Evolutionary conservation across 345 rosid genomes (phyloP).

Genomic region (Ricinus communis): DNA sequence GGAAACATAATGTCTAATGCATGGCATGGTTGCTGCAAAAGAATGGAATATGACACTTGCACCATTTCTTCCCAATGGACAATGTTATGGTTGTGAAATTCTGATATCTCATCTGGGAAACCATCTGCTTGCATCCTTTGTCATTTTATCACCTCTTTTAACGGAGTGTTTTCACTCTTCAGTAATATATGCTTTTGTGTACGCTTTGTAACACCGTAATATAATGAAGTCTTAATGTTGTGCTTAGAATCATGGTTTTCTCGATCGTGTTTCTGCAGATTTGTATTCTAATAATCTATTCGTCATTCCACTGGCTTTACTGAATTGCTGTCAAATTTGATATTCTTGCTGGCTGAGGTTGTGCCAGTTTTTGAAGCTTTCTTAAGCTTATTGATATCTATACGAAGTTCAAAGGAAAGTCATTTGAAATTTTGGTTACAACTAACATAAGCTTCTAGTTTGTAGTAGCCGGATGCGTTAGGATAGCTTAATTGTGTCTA

Average conservation of each 20-base stretch:
- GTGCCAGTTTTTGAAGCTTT: too few species aligned
- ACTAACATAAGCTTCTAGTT: too few species aligned
- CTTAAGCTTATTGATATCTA: too few species aligned
- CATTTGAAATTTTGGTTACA: too few species aligned
- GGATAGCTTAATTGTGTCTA: too few species aligned
- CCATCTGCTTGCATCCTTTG: not conserved
- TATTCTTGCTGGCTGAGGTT: too few species aligned
- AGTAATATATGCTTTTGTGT: constrained; percentile 11
- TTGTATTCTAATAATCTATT: too few species aligned
- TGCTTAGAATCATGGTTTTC: not conserved
- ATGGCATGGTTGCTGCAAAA: not conserved
- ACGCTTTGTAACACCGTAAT: constrained; percentile 7
- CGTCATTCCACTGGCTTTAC: too few species aligned
- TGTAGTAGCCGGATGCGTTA: too few species aligned
- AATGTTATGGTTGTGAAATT: not conserved
- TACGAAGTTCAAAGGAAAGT: too few species aligned
- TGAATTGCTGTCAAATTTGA: too few species aligned
- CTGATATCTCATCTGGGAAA: not conserved
- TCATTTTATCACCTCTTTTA: constrained; percentile 4
- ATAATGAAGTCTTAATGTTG: constrained; percentile 8
- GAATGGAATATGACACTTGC: not conserved
- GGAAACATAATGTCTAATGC: not conserved
- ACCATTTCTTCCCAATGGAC: not conserved
- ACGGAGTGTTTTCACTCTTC: constrained; percentile 14
- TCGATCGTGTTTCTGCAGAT: not conserved